phyloP scores from a whole-genome alignment of 331 rosid genomes.

The Dryas integrifolia region DNA sequence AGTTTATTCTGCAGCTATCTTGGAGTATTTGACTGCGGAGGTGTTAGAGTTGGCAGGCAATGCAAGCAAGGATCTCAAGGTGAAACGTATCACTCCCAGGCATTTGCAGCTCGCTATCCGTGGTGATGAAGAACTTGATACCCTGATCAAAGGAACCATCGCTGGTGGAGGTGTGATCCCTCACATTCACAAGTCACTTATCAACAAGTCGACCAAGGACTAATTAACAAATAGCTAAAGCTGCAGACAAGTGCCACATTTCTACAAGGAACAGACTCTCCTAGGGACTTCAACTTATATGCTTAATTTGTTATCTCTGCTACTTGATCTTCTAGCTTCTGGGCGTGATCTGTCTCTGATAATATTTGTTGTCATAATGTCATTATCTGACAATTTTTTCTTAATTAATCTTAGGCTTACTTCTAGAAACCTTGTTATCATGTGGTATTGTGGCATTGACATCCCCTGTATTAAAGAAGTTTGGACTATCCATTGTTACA shows the following conservation, averaged over 20 bases:
- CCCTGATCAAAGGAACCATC: conserved; percentile 74
- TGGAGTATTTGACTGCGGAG: conserved; percentile 79
- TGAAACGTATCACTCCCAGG: conserved; percentile 73
- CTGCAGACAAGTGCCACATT: conserved; percentile 12
- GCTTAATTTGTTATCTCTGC: conserved; percentile 25
- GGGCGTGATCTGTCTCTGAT: background rate
- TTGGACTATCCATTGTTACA: background rate
- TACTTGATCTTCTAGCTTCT: conserved; percentile 28
- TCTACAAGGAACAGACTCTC: conserved; percentile 22
- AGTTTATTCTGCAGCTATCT: conserved; percentile 73
- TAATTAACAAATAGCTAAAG: conserved; percentile 27
- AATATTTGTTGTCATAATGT: conserved; percentile 28
- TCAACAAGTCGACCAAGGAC: conserved; percentile 75
- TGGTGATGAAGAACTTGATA: conserved; percentile 82
- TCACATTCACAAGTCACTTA: conserved; percentile 76
- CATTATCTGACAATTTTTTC: conserved; percentile 14
- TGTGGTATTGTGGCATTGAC: background rate
- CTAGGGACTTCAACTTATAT: conserved; percentile 22
- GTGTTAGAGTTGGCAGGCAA: conserved; percentile 80
- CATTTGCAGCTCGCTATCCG: conserved; percentile 83
- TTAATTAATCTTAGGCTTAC: conserved; percentile 8
- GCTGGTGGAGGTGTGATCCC: conserved; percentile 85
- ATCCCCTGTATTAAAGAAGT: background rate
- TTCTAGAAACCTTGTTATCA: background rate
- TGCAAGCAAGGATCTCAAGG: conserved; percentile 80